Evolutionary conservation across 495 filamentous ascomycete species (phyloP).

Genomic region (Penicillium antarcticum): DNA sequence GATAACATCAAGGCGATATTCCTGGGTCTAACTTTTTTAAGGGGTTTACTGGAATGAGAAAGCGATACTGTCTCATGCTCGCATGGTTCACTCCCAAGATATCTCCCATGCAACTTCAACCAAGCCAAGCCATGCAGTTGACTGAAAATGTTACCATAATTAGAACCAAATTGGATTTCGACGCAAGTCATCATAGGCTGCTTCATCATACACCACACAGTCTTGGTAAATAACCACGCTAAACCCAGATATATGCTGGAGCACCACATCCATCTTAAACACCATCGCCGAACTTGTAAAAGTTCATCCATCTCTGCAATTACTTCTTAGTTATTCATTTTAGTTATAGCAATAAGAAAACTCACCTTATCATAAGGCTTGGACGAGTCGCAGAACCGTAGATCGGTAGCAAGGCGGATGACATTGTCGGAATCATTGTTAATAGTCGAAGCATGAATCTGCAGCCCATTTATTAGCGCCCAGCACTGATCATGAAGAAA

Average conservation of each 20-base stretch:
- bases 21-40: no score
- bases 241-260: no score
- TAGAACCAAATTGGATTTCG: no score
- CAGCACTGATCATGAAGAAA: neutral
- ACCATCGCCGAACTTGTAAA: conserved; percentile 34
- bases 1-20: conserved; percentile 1
- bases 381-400: conserved; percentile 52
- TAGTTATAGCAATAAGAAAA: neutral
- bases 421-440: conserved; percentile 55
- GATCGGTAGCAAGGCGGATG: conserved; percentile 55
- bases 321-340: neutral
- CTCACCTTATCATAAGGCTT: conserved; percentile 46
- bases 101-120: neutral
- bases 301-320: conserved; percentile 36
- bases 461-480: neutral
- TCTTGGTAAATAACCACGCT: no score
- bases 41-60: conserved; percentile 6
- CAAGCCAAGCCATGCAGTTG: neutral
- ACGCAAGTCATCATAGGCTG: no score
- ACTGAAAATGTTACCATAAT: neutral
- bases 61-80: conserved; percentile 1
- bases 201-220: no score
- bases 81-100: neutral
- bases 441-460: conserved; percentile 55
- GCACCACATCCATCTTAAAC: conserved; percentile 12